A percentile compares a stretch with the other conserved stretches of the same genome.
Evolutionary conservation across 495 filamentous ascomycete species (phyloP).

Genomic region (Lophium mytilinum): DNA sequence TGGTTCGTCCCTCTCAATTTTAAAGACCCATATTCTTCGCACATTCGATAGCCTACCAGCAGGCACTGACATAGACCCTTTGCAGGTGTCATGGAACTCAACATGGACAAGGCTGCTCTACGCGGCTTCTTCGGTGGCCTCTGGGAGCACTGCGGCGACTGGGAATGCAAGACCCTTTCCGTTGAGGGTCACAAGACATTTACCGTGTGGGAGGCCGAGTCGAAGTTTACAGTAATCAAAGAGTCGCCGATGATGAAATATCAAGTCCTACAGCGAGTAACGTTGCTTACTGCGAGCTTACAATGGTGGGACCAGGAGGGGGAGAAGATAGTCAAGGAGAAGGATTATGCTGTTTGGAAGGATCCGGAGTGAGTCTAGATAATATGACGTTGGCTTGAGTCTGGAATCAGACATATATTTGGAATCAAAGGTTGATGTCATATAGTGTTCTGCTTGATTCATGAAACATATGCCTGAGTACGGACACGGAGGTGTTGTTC

Average conservation of each 20-base stretch:
- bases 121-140: not conserved
- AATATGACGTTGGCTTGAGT: no score
- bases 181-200: not conserved
- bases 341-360: conserved; percentile 1
- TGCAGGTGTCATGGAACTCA: not conserved
- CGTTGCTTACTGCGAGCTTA: not conserved
- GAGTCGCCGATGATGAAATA: not conserved
- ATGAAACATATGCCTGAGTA: no score
- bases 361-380: not conserved
- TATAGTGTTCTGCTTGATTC: no score
- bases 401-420: no score
- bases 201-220: not conserved
- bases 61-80: no score
- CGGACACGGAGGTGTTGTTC: no score
- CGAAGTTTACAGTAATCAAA: not conserved
- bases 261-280: not conserved
- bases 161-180: not conserved
- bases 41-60: no score
- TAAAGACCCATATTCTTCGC: no score
- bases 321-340: not conserved
- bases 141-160: not conserved
- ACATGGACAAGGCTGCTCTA: not conserved
- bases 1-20: not conserved
- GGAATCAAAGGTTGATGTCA: no score
- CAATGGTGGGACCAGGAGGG: not conserved